Base-by-base conservation (phyloP, 345 rosid species). In the Combretum micranthum region DNA sequence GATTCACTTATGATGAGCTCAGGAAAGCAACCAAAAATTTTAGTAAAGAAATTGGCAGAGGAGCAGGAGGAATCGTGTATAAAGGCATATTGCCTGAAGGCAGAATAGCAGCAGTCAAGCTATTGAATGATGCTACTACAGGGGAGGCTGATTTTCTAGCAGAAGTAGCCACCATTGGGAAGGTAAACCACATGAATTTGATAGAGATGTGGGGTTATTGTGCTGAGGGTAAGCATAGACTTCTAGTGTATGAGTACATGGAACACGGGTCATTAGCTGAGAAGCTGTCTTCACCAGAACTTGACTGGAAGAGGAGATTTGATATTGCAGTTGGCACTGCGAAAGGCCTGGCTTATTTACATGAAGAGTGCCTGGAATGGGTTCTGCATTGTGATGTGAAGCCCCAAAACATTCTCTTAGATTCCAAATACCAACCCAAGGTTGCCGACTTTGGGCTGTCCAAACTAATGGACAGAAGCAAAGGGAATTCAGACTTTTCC, bases 391-490 rank as follows among this genome's bases (percentile, higher is more conserved):
- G n/a, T n/a, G n/a, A n/a, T n/a, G n/a, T n/a, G n/a, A n/a, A n/a
- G n/a, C n/a, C n/a, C n/a, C n/a, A n/a, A n/a, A n/a, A n/a, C n/a
- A n/a, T n/a, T n/a, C n/a, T n/a, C n/a, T n/a, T n/a, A n/a, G n/a
- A n/a, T n/a, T n/a, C n/a, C n/a, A n/a, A n/a, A n/a, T n/a, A n/a
- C n/a, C n/a, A n/a, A n/a, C n/a, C n/a, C n/a, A n/a, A n/a, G n/a
- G n/a, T n/a, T n/a, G n/a, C n/a, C n/a, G n/a, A n/a, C 71, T 72
- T 72, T 15, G 76, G 76, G 44, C 60, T 72, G 15, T 72, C 76
- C n/a, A 71, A 65, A 50, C 61, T 71, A n/a, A 42, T 60, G 32
- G 55, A 69, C 12, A 37, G 65, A 21, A 65, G 51, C n/a, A 39
- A 55, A 25, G 53, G 19, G 3, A 64, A 19, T 44, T 43, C 55